Conservation (phyloP, 2,329 filamentous ascomycete species). For the Microsporum ferrugineum region DNA sequence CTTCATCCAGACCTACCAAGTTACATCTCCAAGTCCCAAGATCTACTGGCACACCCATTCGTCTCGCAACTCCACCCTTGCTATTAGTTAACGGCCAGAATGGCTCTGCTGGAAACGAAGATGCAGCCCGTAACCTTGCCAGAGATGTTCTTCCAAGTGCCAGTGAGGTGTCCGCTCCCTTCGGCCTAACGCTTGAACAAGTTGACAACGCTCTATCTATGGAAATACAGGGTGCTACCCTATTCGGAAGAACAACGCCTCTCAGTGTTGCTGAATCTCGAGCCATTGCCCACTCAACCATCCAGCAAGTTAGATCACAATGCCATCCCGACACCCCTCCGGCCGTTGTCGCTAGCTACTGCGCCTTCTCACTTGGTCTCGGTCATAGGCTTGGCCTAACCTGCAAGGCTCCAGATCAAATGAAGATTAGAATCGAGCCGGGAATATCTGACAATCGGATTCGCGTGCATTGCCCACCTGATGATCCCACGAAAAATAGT, state of each 20-base stretch:
- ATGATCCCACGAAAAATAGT: background rate
- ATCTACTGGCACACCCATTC: constrained; percentile 29
- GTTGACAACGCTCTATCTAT: constrained; percentile 23
- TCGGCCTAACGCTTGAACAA: constrained; percentile 22
- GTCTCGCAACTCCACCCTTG: constrained; percentile 34
- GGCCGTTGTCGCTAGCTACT: constrained; percentile 18
- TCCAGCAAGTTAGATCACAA: constrained; percentile 22
- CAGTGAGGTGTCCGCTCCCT: background rate
- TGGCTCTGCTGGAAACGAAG: background rate
- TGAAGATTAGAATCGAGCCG: constrained; percentile 21
- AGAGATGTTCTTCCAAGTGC: background rate
- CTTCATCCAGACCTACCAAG: constrained; percentile 24
- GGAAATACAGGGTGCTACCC: constrained; percentile 23
- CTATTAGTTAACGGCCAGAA: constrained; percentile 23
- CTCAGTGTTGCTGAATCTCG: constrained; percentile 24
- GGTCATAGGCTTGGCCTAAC: constrained; percentile 26
- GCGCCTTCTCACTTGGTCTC: constrained; percentile 29
- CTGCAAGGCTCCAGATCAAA: constrained; percentile 16
- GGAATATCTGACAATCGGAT: background rate
- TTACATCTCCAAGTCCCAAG: constrained; percentile 36
- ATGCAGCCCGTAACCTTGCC: background rate
- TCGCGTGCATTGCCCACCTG: background rate
- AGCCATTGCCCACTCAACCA: constrained; percentile 22
- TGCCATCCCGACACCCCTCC: constrained; percentile 20
- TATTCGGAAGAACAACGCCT: constrained; percentile 21